A percentile compares a stretch with the other conserved stretches of the same genome.
Evolutionary conservation across 208 protist species (phyloP).

Genomic region (Entamoeba histolytica): DNA sequence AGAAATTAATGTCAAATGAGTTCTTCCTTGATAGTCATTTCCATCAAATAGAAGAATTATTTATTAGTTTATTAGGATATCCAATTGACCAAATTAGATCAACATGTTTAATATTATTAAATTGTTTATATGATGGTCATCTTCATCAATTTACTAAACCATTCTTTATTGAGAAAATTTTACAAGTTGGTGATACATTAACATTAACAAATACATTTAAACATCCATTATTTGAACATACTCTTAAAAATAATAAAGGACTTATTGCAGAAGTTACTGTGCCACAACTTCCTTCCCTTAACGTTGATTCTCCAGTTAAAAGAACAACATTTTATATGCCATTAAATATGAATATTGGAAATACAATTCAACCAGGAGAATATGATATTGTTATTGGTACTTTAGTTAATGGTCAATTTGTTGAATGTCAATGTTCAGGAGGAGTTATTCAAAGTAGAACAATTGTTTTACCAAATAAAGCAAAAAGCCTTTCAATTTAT

Average conservation of each 20-base stretch:
- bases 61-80: background rate
- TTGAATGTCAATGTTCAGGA: background rate
- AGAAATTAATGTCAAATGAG: background rate
- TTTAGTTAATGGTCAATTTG: background rate
- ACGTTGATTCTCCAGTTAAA: background rate
- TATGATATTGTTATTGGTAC: background rate
- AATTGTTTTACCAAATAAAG: background rate
- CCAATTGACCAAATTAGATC: background rate
- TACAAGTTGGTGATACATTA: background rate
- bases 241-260: background rate
- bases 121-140: background rate
- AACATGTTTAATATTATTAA: background rate
- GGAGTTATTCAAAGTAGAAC: background rate
- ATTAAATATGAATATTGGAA: background rate
- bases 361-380: background rate
- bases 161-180: background rate
- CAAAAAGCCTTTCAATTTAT: background rate
- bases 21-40: background rate
- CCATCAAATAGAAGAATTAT: background rate
- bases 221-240: background rate
- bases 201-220: background rate
- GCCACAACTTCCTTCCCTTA: background rate
- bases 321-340: background rate
- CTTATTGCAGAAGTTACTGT: background rate
- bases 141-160: background rate